A percentile compares a stretch with the other conserved stretches of the same genome.
Evolutionary conservation across 1,284 basidiomycete species (phyloP).

Genomic region (Inonotus obliquus): DNA sequence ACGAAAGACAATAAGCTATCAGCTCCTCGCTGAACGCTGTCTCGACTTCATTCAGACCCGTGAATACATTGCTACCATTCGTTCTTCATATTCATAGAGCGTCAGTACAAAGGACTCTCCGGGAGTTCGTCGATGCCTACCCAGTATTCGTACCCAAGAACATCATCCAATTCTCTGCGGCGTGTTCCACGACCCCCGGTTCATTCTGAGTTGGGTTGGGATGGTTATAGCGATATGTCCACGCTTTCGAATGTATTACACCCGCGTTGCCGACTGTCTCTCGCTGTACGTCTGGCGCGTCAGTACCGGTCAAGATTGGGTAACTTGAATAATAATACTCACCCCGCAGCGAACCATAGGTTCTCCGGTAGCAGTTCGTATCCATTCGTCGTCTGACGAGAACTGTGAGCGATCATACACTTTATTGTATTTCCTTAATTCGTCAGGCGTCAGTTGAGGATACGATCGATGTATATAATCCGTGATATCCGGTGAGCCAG

Average conservation of each 20-base stretch:
- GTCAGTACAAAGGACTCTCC: neutral
- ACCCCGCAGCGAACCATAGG: conserved; percentile 46
- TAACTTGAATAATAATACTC: conserved; percentile 20
- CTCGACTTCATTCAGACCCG: conserved; percentile 37
- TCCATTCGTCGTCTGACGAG: conserved; percentile 34
- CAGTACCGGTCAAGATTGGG: neutral
- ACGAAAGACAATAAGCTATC: conserved; percentile 58
- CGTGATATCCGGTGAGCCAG: conserved; percentile 34
- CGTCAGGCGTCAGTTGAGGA: conserved; percentile 38
- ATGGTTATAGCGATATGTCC: conserved; percentile 56
- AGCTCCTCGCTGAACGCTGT: conserved; percentile 47
- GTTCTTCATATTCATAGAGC: conserved; percentile 28
- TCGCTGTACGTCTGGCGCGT: conserved; percentile 30
- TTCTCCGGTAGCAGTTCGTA: conserved; percentile 45
- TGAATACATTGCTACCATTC: conserved; percentile 44
- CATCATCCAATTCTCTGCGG: conserved; percentile 64
- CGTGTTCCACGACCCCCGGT: conserved; percentile 37
- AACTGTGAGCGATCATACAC: conserved; percentile 40
- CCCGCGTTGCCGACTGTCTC: conserved; percentile 42
- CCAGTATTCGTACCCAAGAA: conserved; percentile 55
- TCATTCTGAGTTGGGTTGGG: conserved; percentile 38
- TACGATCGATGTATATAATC: conserved; percentile 37
- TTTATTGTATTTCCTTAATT: conserved; percentile 35
- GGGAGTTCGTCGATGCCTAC: conserved; percentile 28
- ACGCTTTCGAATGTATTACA: conserved; percentile 33